Base-by-base conservation (phyloP, 495 filamentous ascomycete species). In the Xylaria curta region DNA sequence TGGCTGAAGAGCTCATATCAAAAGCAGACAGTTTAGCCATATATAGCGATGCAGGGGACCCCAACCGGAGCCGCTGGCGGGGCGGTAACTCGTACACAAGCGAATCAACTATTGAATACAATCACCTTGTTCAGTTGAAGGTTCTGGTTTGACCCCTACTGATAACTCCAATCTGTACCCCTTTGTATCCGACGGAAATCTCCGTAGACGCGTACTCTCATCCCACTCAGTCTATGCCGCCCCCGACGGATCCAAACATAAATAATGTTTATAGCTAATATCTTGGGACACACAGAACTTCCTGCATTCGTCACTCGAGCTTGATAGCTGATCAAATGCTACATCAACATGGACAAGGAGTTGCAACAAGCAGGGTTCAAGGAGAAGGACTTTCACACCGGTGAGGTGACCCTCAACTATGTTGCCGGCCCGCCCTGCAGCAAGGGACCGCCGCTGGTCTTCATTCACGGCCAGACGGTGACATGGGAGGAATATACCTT, bases 361-460 rank as follows among this genome's bases (percentile, higher is more conserved):
- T 54, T 54, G 24, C 51, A 54, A 54, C 51, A 54, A 28, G 51
- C 51, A 54, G 51, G 51, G 24, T 54, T 54, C 24, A 15, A 54
- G 51, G 51, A 54, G 24, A 54, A 54, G 9, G 51, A 54, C 51
- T 54, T 54, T 15, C 24, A 54, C 12, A 54, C 51, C 9, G 51
- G 51, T 24, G 51, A 54, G 24, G 51, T 54, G 3, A 54, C 51
- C 51, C 51, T 54, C 12, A 54, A 54, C 24, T 54, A 54, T 54
- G 51, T 54, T 12, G 24, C 51, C 51, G 24, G 51, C 51, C 51
- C 51, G 24, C 24, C 21, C 24, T 28, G 10, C 24, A 54, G 24
- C 51, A 54, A 54, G 51, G 51, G 51, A 10, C 51, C 51, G 51
- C 24, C 51, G 51, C 51, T 54, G 24, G 51, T 54, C 51, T 54